Conservation (phyloP, 345 rosid species). For the Microthlaspi erraticum region DNA sequence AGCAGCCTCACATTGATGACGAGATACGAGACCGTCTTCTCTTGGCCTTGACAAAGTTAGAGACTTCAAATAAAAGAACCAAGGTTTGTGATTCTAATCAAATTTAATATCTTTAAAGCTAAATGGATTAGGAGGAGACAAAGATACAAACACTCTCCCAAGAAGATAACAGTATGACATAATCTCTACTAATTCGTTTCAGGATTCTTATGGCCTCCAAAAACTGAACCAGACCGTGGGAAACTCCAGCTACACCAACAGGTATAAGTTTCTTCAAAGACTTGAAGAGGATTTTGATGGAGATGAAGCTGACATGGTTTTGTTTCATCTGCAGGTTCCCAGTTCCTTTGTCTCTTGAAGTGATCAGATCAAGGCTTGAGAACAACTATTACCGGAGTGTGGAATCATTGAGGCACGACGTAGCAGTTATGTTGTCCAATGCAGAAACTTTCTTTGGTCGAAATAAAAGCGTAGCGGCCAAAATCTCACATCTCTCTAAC, state of each 20-base stretch:
- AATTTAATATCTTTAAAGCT: conserved; percentile 11
- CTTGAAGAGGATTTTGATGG: conserved; percentile 19
- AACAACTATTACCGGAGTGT: conserved; percentile 81
- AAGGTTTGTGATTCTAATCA: conserved; percentile 55
- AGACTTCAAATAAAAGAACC: conserved; percentile 56
- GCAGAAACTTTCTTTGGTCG: conserved; percentile 69
- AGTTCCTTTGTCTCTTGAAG: conserved; percentile 77
- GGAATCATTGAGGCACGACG: conserved; percentile 79
- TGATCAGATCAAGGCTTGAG: conserved; percentile 74
- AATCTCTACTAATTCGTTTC: conserved; percentile 41
- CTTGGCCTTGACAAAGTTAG: conserved; percentile 62
- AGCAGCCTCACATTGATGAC: conserved; percentile 74
- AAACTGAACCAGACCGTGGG: conserved; percentile 76
- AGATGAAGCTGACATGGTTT: conserved; percentile 20
- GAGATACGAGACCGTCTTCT: conserved; percentile 57
- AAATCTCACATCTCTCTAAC: conserved; percentile 64
- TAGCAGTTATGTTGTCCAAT: conserved; percentile 66
- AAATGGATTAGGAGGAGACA: conserved; percentile 12
- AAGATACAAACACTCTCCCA: conserved; percentile 3
- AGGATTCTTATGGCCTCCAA: conserved; percentile 84
- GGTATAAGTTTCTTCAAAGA: conserved; percentile 50
- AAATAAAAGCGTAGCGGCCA: conserved; percentile 57
- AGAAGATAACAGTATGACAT: conserved; percentile 25
- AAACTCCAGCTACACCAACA: conserved; percentile 76
- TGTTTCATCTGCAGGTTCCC: conserved; percentile 68